Evolutionary conservation across 1,284 basidiomycete genomes (phyloP), one percentile per base, ranked within the genome.

Genomic region (Coniferiporia sulphurascens): DNA sequence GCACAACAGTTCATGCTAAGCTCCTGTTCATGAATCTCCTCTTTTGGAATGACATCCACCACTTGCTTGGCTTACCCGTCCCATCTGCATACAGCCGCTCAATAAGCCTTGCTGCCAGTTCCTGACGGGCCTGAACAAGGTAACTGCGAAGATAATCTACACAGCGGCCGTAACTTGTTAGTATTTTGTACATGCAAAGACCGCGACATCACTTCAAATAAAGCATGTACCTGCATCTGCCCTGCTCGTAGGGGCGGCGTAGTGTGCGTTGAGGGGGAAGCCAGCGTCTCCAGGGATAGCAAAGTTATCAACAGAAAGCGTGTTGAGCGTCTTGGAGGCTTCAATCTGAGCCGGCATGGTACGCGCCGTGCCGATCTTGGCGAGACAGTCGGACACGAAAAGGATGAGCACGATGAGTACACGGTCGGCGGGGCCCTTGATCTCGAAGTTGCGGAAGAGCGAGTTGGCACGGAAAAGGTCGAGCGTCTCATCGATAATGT

Each of bases 1-100:
- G 22, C 32, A 8, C n/a, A 48, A 55, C 27, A 15, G n/a, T 84
- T 67, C 78, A 80, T 61, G 84, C 86, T 69, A 92, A 72, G 71
- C 88, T 91, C 71, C 92, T 89, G 77, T 92, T 91, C 91, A 95
- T 94, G 83, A 95, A 95, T 48, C 90, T 84, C 70, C 95, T 85
- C 82, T 96, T 98, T 76, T 95, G 95, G 85, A 99, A 99, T 41
- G 93, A 90, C 89, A 99, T 94, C 97, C 97, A 99, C 96, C 96
- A 99, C 75, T 99, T 99, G 81, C 91, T 97, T 1, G 97, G 95
- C 71, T 90, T 93, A 60, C 88, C 87, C 3, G 87, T 85, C 52
- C 90, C 83, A 76, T 95, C 81, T 67, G 87, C 84, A 72, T 98
- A 99, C 45, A 99, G 78, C 59, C 87, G 83, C 68, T 97, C 94